These are phyloP conservation scores for Leishmania gerbilli DNA, from an alignment of 208 protist genomes.

Conservation along the genomic window DNA sequence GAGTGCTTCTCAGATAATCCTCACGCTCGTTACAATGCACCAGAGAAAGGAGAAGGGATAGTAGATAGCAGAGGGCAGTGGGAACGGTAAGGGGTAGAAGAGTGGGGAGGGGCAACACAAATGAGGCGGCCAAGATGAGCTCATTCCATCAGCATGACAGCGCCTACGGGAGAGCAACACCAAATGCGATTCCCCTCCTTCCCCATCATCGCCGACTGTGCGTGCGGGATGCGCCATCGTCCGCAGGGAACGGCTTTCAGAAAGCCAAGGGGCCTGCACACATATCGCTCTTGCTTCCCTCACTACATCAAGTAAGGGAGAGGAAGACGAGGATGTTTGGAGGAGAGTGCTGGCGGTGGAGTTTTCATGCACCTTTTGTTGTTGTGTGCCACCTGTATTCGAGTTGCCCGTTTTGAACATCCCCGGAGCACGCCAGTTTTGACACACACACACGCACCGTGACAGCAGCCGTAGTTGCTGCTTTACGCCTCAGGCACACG, in stretches of 20 bases:
- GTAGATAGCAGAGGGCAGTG: background rate
- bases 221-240: background rate
- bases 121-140: background rate
- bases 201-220: background rate
- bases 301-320: background rate
- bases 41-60: background rate
- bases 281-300: background rate
- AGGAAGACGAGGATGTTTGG: background rate
- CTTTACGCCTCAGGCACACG: background rate
- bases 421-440: background rate
- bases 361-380: background rate
- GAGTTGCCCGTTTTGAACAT: background rate
- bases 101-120: background rate
- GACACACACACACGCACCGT: no score
- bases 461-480: background rate
- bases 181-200: background rate
- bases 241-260: background rate
- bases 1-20: background rate
- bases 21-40: background rate
- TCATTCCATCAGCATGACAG: background rate
- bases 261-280: background rate
- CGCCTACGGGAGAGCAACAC: background rate
- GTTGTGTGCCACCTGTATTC: background rate
- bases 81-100: background rate
- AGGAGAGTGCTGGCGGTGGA: background rate